Base-by-base conservation (phyloP, 805 yeast genomes). In the Schwanniomyces polymorphus region DNA sequence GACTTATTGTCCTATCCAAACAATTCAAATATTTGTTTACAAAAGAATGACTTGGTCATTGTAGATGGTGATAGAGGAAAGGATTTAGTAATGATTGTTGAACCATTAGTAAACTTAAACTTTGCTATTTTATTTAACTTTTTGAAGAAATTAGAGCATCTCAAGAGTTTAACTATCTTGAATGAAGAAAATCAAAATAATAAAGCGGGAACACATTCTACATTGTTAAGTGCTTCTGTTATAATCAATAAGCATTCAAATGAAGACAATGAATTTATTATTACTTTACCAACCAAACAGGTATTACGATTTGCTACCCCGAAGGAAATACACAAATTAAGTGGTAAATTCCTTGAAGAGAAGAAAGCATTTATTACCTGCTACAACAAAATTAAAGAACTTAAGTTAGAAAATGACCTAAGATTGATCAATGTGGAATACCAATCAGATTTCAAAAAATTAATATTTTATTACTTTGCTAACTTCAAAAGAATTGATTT, bases 51-150 rank as follows among this genome's bases (percentile, higher is more conserved):
- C 64, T 73, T 87, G 58, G 87, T 86, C 8, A 82, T 87, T 16
- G 85, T 86, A 47, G 94, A 88, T 66, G 95, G 94, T 45, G 95
- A 88, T 61, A 74, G 94, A 51, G 95, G 95, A 26, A 85, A 85
- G 57, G 95, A 88, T 63, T 64, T 88, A 52, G 92, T 84, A 8
- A 79, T 83, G 79, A 81, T 87, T 38, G 67, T 86, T 26, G 86
- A 85, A 51, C 89, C 92, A 0, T 63, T 74, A 37, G 76, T 86
- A 27, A 78, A 75, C 38, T 72, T 85, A 46, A 80, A 84, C 49
- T 70, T 84, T 61, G 92, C 92, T 2, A 74, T 86, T 41, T 74
- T 88, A 48, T 79, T 87, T 59, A 86, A 86, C 57, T 88, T 86
- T 56, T 65, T 87, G 57, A 87, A 86, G 65, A 87, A 87, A 59